Base-by-base conservation (phyloP, 805 yeast genomes). In the Blastobotrys muscicola region DNA sequence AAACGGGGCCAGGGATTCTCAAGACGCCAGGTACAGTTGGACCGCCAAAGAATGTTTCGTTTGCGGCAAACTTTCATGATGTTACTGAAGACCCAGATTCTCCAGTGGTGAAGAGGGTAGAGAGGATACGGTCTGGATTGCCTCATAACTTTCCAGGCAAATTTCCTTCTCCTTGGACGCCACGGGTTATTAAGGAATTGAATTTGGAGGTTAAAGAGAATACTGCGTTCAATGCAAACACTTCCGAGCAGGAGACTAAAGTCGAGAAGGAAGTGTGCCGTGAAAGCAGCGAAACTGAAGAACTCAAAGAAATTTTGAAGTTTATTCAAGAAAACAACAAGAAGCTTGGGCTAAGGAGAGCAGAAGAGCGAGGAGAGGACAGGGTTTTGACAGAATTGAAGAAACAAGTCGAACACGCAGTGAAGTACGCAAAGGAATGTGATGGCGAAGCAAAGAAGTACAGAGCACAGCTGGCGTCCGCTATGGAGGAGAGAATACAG, bases 131-230 rank as follows among this genome's bases (percentile, higher is more conserved):
- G 15, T 48, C 50, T 23, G 53, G 53, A 13, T 43, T 51, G 29
- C 52, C 53, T 4, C 30, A 34, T 2, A 39, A 48, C 29, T 46
- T 51, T 29, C 55, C 55, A 8, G 55, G 55, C 38, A 50, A 50
- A 36, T 51, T 51, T 35, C 55, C 55, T n/a, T 46, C 47, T 30
- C 53, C 53, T 1, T 45, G 41, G 40, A 49, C 52, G 2, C 52
- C 52, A 13, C 44, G 39, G 29, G 44, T 45, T 3, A 23, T 23
- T 12, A 13, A 33, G 26, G 26, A 20, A 6, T 20, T 20, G 26
- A 20, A 20, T 6, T 20, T 20, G 26, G 26, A 20, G 6, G 26
- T 20, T 20, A 20, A 4, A 20, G 26, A 20, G 6, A 20, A 20
- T 20, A 20, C 26, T 6, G 26, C 26, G 26, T 20, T 20, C 26